phyloP scores from a whole-genome alignment of 2,329 filamentous ascomycete species.

The Pseudogymnoascus sp. region DNA sequence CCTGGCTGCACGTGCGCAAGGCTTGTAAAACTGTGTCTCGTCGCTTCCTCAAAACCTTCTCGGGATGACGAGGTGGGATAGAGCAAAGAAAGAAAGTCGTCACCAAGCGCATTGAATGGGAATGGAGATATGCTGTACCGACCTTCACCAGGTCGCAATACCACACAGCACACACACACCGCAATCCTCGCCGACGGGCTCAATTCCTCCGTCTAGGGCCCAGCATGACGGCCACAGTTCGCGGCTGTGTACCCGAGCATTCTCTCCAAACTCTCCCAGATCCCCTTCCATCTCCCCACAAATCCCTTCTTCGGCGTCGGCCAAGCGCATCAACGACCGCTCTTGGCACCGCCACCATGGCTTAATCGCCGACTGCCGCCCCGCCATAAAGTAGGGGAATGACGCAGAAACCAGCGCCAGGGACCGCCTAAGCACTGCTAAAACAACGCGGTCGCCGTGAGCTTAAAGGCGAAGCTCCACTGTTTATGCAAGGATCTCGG shows the following conservation, averaged over 20 bases:
- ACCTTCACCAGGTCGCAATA: not conserved
- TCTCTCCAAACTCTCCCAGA: not conserved
- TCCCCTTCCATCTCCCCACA: not conserved
- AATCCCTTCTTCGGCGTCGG: not conserved
- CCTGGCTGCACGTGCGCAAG: not conserved
- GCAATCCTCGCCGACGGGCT: not conserved
- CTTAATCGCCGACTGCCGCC: not conserved
- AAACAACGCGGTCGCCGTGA: not conserved
- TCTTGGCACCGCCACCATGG: not conserved
- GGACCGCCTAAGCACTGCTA: not conserved
- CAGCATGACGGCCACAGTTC: not conserved
- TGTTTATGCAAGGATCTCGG: not conserved
- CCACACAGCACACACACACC: not conserved
- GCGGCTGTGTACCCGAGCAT: not conserved
- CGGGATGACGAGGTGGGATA: not conserved
- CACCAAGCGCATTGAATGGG: not conserved
- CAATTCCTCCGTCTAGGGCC: not conserved
- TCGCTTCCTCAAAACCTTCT: not conserved
- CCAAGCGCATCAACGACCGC: not conserved
- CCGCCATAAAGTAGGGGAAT: not conserved
- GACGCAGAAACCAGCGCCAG: not conserved
- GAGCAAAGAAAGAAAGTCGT: not conserved
- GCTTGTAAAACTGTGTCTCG: not conserved
- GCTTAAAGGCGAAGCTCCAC: not conserved
- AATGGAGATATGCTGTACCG: not conserved